Conservation (phyloP, 1,284 basidiomycete genomes). For the Marasmius fiardii region DNA sequence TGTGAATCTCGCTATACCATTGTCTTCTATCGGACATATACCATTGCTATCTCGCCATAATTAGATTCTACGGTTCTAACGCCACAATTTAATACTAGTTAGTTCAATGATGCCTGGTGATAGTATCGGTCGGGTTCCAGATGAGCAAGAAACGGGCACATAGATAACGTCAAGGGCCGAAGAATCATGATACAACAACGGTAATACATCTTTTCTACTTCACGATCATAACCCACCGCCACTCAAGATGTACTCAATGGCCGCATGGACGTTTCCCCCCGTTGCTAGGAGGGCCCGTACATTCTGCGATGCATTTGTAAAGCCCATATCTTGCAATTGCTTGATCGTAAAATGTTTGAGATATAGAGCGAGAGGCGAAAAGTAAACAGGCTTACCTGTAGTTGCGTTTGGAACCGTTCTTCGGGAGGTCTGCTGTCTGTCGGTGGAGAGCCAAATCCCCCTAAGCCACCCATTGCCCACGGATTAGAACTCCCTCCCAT, state of each 20-base stretch:
- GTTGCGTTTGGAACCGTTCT: constrained; percentile 85
- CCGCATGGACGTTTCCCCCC: constrained; percentile 85
- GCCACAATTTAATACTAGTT: too few relatives aligned
- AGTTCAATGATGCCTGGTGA: too few relatives aligned
- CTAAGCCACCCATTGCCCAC: constrained; percentile 26
- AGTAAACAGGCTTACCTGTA: constrained; percentile 49
- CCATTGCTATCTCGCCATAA: neutral
- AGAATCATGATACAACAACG: neutral
- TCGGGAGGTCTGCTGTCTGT: constrained; percentile 76
- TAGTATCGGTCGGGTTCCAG: too few relatives aligned
- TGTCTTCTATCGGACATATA: neutral
- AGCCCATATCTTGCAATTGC: constrained; percentile 90
- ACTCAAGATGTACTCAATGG: constrained; percentile 86
- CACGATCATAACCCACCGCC: constrained; percentile 61
- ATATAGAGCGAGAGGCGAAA: neutral
- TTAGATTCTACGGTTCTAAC: neutral
- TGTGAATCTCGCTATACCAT: neutral
- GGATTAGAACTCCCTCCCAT: constrained; percentile 20
- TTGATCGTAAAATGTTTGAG: constrained; percentile 23
- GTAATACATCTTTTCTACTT: neutral
- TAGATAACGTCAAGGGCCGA: too few relatives aligned
- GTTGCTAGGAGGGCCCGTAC: constrained; percentile 85
- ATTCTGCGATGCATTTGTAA: constrained; percentile 83
- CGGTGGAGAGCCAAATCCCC: constrained; percentile 39
- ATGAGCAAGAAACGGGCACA: too few relatives aligned